Conservation (phyloP, 768 basidiomycete genomes). For the Boletus tylopilopsis region DNA sequence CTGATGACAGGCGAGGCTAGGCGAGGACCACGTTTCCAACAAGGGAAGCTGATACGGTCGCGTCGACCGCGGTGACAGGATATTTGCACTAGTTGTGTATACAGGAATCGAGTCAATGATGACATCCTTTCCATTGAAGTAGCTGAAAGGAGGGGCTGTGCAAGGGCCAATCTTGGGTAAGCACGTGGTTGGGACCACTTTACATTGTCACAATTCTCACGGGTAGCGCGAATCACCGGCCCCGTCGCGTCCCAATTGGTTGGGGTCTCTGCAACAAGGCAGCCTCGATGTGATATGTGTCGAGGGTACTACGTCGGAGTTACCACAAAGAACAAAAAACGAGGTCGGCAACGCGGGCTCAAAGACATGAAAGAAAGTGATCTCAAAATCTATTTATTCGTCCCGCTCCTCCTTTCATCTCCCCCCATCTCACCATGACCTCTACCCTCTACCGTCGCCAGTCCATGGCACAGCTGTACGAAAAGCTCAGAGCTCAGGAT, state of each 20-base stretch:
- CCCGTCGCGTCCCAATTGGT: constrained; percentile 12
- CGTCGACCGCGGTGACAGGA: constrained; percentile 37
- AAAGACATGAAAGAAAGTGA: constrained; percentile 38
- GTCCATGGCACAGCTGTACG: constrained; percentile 35
- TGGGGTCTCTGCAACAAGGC: constrained; percentile 29
- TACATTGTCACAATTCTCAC: constrained; percentile 31
- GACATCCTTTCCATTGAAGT: constrained; percentile 1
- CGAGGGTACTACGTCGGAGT: constrained; percentile 36
- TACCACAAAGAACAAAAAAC: constrained; percentile 39
- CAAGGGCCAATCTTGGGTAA: constrained; percentile 10
- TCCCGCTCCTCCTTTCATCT: constrained; percentile 15
- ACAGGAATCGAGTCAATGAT: constrained; percentile 14
- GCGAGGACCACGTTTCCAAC: constrained; percentile 71
- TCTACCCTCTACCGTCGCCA: constrained; percentile 33
- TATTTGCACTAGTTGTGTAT: constrained; percentile 8
- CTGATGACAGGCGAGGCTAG: constrained; percentile 32
- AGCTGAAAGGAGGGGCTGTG: constrained; percentile 19
- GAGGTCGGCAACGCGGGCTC: constrained; percentile 37
- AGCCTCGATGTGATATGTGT: constrained; percentile 34
- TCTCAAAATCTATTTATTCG: constrained; percentile 29
- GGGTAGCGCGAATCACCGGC: constrained; percentile 15
- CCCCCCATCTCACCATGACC: constrained; percentile 22
- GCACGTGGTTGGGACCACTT: constrained; percentile 23
- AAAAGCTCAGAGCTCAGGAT: constrained; percentile 33
- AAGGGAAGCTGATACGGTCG: constrained; percentile 73